These are phyloP conservation scores for Lenzites betulinus DNA, from an alignment of 768 basidiomycete genomes.

Conservation along the genomic window DNA sequence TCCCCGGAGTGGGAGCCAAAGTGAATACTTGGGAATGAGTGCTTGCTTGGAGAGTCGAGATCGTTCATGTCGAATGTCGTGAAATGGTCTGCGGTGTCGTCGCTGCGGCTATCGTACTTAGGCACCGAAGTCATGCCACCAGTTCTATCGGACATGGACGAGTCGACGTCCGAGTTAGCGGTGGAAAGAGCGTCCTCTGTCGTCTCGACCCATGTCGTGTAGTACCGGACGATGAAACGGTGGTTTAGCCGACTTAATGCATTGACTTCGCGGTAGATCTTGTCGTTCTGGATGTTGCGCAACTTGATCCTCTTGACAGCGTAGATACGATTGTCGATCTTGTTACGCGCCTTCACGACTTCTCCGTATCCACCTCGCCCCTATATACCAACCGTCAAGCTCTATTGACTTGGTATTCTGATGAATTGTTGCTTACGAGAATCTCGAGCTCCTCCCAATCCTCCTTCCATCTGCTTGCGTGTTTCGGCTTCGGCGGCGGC, in stretches of 20 bases:
- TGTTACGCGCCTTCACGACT: constrained; percentile 93
- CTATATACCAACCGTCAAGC: constrained; percentile 37
- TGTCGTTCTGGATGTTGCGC: constrained; percentile 77
- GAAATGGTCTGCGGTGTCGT: constrained; percentile 49
- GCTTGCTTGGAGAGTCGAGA: constrained; percentile 51
- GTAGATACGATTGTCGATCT: constrained; percentile 83
- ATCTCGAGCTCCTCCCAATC: constrained; percentile 95
- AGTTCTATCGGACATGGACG: constrained; percentile 36
- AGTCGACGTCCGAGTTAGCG: constrained; percentile 39
- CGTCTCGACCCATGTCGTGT: constrained; percentile 87
- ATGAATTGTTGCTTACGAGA: constrained; percentile 44
- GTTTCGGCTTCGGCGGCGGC: constrained; percentile 43
- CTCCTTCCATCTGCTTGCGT: constrained; percentile 82
- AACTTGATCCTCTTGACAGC: constrained; percentile 92
- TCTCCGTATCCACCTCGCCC: constrained; percentile 91
- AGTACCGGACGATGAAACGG: constrained; percentile 89
- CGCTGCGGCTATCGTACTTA: constrained; percentile 31
- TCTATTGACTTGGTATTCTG: not conserved
- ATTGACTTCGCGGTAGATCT: constrained; percentile 90
- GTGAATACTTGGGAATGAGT: constrained; percentile 86
- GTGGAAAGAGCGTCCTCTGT: constrained; percentile 51
- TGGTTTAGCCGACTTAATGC: constrained; percentile 87
- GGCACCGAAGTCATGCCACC: constrained; percentile 62
- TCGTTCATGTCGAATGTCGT: constrained; percentile 63
- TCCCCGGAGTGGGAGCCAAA: constrained; percentile 56